phyloP scores from a whole-genome alignment of 257 asterid genomes.

The Pogostemon cablin region DNA sequence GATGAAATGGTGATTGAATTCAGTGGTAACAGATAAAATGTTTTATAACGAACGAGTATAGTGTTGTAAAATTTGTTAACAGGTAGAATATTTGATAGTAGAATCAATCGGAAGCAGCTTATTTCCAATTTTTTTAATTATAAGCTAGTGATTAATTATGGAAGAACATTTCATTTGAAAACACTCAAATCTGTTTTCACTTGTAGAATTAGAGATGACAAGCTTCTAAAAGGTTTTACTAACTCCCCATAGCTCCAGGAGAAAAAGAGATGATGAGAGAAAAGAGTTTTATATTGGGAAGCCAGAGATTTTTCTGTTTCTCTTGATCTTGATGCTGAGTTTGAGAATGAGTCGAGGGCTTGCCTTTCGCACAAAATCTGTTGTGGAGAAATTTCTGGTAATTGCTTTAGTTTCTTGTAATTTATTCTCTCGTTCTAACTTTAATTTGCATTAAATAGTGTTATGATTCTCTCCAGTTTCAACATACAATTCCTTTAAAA shows the following conservation, averaged over 20 bases:
- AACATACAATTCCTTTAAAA: constrained; percentile 37
- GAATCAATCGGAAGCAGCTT: too few species aligned
- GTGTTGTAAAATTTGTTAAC: too few species aligned
- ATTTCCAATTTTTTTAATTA: too few species aligned
- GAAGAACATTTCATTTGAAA: too few species aligned
- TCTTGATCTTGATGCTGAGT: not conserved
- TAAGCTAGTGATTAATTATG: too few species aligned
- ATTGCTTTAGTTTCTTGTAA: not conserved
- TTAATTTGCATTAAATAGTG: not conserved
- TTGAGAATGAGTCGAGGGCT: constrained; percentile 43
- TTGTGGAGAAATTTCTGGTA: constrained; percentile 52
- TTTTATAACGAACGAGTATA: too few species aligned
- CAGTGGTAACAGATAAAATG: too few species aligned
- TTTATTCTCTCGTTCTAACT: not conserved
- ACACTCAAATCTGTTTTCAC: too few species aligned
- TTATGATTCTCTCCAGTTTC: constrained; percentile 39
- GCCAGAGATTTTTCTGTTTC: not conserved
- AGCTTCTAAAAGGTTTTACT: too few species aligned
- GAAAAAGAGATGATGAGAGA: not conserved
- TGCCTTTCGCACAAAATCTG: constrained; percentile 42
- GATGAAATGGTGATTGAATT: too few species aligned
- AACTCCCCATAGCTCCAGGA: not conserved
- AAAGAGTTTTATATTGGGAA: not conserved
- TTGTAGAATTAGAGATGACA: too few species aligned
- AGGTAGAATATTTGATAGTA: too few species aligned